Base-by-base conservation (phyloP, 441 rosid species). In the Pelargonium australe region DNA sequence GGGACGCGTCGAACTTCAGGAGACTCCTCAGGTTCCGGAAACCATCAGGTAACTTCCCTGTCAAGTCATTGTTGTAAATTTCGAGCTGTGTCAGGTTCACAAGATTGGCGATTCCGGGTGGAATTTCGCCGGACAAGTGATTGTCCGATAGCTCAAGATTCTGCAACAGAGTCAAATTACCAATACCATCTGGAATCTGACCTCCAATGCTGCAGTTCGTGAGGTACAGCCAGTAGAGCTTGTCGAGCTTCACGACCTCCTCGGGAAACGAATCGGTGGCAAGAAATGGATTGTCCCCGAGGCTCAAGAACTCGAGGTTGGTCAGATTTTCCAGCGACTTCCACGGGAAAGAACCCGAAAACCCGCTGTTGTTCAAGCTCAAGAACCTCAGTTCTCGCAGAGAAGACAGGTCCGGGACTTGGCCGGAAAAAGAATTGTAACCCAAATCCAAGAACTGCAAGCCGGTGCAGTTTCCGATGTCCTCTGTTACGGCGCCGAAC, bases 131-230 rank as follows among this genome's bases (percentile, higher is more conserved):
- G 4, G 70, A 49, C 71, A 87, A 61, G 28, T 70, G 63, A 49
- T 85, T 87, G 74, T 83, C 84, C 2, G 90, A 76, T 44, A 87
- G 81, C 68, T 87, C 90, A 4, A 87, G 77, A 73, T 87, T 81
- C 61, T 76, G 63, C 0, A 87, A 79, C 65, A 5, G 76, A 23
- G 67, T 75, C 41, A 87, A 82, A 58, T 76, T 81, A 11, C 68
- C 69, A 58, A 87, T 83, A 45, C 69, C 77, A 12, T 82, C 84
- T 0, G 90, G 92, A 71, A 87, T 85, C 79, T 69, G 57, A 37
- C 88, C 92, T 11, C 70, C 73, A 78, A 87, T 74, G 79, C 83
- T 85, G 71, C 81, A 81, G 70, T 84, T 85, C 13, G 85, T 72
- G 16, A 87, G 70, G 61, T 83, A 87, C 51, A 87, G 70, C 90